Conservation (phyloP, 345 rosid species). For the Sisymbrium irio region DNA sequence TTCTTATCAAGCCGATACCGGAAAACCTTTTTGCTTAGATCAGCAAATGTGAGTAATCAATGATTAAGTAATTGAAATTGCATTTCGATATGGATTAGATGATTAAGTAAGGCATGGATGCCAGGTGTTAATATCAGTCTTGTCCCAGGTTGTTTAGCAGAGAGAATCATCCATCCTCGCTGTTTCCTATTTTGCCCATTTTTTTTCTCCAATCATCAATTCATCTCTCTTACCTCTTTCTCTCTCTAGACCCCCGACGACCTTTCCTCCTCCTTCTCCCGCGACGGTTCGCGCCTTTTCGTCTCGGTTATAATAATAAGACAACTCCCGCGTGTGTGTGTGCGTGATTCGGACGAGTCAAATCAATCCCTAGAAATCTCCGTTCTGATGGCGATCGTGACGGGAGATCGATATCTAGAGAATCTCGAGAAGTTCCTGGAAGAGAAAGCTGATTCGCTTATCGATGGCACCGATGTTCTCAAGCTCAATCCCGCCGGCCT, state of each 20-base stretch:
- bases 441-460: constrained; percentile 60
- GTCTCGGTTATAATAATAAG: not conserved
- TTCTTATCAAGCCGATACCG: too few species aligned
- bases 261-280: not conserved
- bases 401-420: constrained; percentile 93
- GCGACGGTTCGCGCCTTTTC: constrained; percentile 1
- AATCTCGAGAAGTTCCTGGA: constrained; percentile 77
- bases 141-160: not conserved
- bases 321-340: too few species aligned
- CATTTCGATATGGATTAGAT: not conserved
- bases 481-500: constrained; percentile 95
- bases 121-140: constrained; percentile 10
- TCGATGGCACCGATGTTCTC: constrained; percentile 66
- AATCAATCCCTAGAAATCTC: not conserved
- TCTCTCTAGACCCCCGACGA: constrained; percentile 25
- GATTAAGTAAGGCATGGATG: not conserved
- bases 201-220: not conserved
- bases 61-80: constrained; percentile 13
- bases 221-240: not conserved
- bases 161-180: constrained; percentile 25
- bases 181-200: constrained; percentile 14
- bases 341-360: not conserved
- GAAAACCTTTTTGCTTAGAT: not conserved
- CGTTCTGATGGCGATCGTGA: constrained; percentile 71
- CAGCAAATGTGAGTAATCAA: not conserved